A percentile compares a stretch with the other conserved stretches of the same genome.
These are phyloP conservation scores for Cymbopogon flexuosus DNA, from an alignment of 202 grass and related monocot species.

Conservation along the genomic window DNA sequence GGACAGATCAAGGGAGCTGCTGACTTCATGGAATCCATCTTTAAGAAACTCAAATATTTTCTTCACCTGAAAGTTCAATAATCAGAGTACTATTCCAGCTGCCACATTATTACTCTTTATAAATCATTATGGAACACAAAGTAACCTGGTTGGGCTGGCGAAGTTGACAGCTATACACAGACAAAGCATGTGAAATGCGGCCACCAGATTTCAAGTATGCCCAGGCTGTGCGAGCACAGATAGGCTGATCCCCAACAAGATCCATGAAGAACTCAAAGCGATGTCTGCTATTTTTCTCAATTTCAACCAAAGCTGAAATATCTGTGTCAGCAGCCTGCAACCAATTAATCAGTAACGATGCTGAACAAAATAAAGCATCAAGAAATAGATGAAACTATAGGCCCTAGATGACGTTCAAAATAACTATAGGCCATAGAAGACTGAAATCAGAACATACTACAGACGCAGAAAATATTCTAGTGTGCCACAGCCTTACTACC, in stretches of 20 bases:
- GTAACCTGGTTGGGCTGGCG: constrained; percentile 88
- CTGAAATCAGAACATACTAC: constrained; percentile 4
- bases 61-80: constrained; percentile 66
- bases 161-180: constrained; percentile 95
- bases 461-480: not conserved
- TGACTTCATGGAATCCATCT: constrained; percentile 88
- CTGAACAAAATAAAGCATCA: constrained; percentile 13
- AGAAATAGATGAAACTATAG: constrained; percentile 9
- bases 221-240: constrained; percentile 94
- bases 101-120: not conserved
- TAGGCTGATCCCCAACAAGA: constrained; percentile 88
- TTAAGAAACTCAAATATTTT: constrained; percentile 95
- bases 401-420: too few relatives aligned
- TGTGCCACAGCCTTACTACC: constrained; percentile 34
- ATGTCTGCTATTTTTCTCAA: constrained; percentile 95
- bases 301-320: constrained; percentile 96
- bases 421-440: too few relatives aligned
- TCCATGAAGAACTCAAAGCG: constrained; percentile 99
- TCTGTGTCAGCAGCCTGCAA: constrained; percentile 90
- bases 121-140: constrained; percentile 15
- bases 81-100: constrained; percentile 1
- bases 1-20: constrained; percentile 89
- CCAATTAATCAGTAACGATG: constrained; percentile 23
- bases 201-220: constrained; percentile 94
- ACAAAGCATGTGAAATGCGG: constrained; percentile 90